phyloP scores from a whole-genome alignment of 345 rosid genomes.

The Melastoma malabathricum region DNA sequence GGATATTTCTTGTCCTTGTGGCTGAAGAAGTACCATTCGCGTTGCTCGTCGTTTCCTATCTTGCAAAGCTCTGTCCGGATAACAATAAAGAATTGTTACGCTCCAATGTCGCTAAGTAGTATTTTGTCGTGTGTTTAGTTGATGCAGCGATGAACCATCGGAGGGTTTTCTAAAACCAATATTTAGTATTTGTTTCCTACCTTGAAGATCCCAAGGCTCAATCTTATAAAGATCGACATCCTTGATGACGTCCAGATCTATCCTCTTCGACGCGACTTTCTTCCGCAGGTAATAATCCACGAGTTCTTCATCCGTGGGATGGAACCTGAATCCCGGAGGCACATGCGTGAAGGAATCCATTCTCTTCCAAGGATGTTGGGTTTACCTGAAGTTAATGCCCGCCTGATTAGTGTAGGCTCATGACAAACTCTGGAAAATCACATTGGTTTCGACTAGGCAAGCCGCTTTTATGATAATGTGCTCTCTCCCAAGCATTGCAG shows the following conservation, averaged over 20 bases:
- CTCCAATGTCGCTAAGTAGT: background rate
- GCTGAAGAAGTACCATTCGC: constrained; percentile 94
- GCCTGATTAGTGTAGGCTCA: no score
- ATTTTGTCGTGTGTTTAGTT: background rate
- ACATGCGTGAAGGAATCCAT: constrained; percentile 44
- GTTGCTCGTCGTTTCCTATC: constrained; percentile 71
- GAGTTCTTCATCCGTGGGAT: constrained; percentile 74
- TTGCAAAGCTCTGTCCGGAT: constrained; percentile 53
- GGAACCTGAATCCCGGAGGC: constrained; percentile 71
- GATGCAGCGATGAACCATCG: background rate
- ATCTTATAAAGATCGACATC: constrained; percentile 74
- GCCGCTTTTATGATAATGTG: no score
- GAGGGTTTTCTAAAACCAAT: no score
- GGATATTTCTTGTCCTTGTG: constrained; percentile 97
- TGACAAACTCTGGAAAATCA: no score
- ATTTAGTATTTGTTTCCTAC: constrained; percentile 11
- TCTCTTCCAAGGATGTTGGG: background rate
- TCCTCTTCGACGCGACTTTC: constrained; percentile 42
- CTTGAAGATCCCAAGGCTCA: constrained; percentile 83
- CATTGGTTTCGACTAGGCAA: no score
- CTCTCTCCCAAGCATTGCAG: no score
- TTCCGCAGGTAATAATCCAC: constrained; percentile 65
- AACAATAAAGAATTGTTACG: background rate
- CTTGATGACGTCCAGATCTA: constrained; percentile 62
- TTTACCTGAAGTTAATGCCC: no score